Conservation (phyloP, 306 rosid genomes). For the Abrus pulchellus region DNA sequence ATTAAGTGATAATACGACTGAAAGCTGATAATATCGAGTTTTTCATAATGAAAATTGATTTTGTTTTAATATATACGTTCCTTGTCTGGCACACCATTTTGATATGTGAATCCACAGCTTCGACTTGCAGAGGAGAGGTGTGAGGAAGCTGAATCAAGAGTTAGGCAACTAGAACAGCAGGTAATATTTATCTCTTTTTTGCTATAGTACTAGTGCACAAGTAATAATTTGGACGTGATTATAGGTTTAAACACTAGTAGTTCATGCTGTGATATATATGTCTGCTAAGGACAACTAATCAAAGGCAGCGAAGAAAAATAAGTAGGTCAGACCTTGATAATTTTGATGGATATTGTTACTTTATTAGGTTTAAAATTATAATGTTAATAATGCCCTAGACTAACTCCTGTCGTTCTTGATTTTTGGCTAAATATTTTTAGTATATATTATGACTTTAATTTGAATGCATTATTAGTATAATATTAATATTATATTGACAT, state of each 20-base stretch:
- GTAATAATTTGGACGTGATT: neutral
- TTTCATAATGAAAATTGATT: slow-evolving; percentile 1
- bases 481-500: slow-evolving; percentile 4
- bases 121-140: slow-evolving; percentile 91
- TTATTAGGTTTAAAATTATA: neutral
- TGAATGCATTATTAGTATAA: neutral
- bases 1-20: slow-evolving; percentile 16
- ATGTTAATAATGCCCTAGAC: neutral
- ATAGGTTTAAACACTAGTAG: neutral
- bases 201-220: neutral
- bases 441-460: neutral
- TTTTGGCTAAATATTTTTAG: neutral
- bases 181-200: slow-evolving; percentile 53
- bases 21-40: slow-evolving; percentile 2
- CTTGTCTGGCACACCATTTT: slow-evolving; percentile 48
- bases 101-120: slow-evolving; percentile 77
- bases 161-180: slow-evolving; percentile 94
- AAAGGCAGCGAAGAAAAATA: neutral
- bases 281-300: too few species aligned
- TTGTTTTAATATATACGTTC: slow-evolving; percentile 12
- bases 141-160: slow-evolving; percentile 91
- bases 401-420: neutral
- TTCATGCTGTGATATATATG: too few species aligned
- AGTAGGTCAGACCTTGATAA: neutral
- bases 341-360: neutral